Base-by-base conservation (phyloP, 2,329 filamentous ascomycete species). In the Phialophora macrospora region DNA sequence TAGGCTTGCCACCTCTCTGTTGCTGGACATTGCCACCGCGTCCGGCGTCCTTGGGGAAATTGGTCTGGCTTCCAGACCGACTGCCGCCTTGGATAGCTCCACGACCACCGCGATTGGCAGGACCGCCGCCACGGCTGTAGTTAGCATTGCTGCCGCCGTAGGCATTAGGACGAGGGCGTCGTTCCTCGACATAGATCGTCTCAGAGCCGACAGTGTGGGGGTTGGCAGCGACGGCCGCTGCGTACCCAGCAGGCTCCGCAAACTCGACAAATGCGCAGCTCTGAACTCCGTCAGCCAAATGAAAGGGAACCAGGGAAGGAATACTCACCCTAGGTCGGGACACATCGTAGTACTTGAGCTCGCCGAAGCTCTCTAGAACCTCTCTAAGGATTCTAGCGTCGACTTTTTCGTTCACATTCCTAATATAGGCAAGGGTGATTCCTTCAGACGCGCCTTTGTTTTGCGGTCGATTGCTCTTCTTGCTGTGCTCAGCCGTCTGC, bases 191-290 rank as follows among this genome's bases (percentile, higher is more conserved):
- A 68, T 87, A 84, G 73, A 99, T 90, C 74, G 87, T 88, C 78
- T 97, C 90, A 72, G 88, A 90, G 73, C 90, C 91, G 69, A 99
- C 87, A 52, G 86, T 85, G 80, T 96, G 92, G 41, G 94, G 94
- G 81, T 96, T 98, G 72, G 89, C 90, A 67, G 86, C 86, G 44
- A 92, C 84, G 51, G 95, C 95, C 68, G 91, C 90, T 77, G 92
- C 86, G 80, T 96, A 97, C 55, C 88, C 92, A 62, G 93, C 88
- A 24, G 87, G 77, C 55, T 89, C 90, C 75, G 88, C 90, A 79
- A 95, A 99, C 78, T 99, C 95, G 66, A 97, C 92, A 76, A 98
- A 98, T 28, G 95, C 95, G 75, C 93, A 97, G 84, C 95, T 97
- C 94, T 96, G 75, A 30, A 46, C 48, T 20, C 17, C 51, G 32